Conservation (phyloP, 2,329 filamentous ascomycete species). For the Hawksworthiomyces lignivorus region DNA sequence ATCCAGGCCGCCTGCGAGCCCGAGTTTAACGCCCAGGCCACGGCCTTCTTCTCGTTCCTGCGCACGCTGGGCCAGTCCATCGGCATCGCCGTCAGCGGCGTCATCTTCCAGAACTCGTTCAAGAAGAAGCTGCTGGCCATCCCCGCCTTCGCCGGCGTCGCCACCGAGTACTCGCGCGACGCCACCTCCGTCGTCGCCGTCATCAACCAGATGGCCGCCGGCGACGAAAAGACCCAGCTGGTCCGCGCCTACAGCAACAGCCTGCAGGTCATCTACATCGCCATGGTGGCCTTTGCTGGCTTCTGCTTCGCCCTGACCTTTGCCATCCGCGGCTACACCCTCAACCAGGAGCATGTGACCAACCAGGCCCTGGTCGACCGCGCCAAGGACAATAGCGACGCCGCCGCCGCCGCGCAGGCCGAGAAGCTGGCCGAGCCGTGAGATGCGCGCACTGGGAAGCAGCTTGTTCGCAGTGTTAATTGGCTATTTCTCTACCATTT, state of each 20-base stretch:
- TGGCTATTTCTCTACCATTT: neutral
- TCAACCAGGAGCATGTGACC: constrained; percentile 39
- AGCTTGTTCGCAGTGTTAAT: neutral
- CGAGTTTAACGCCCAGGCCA: constrained; percentile 29
- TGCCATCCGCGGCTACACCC: constrained; percentile 40
- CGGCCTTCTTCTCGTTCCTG: constrained; percentile 33
- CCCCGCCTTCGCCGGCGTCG: constrained; percentile 14
- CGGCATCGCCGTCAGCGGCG: constrained; percentile 33
- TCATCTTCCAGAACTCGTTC: constrained; percentile 31
- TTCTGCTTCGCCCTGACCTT: constrained; percentile 43
- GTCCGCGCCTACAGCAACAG: constrained; percentile 40
- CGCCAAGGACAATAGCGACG: neutral
- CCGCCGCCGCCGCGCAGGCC: neutral
- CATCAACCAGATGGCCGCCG: constrained; percentile 39
- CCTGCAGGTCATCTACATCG: constrained; percentile 45
- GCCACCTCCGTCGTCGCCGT: constrained; percentile 46
- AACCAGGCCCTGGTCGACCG: constrained; percentile 37
- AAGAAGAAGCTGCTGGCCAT: constrained; percentile 10
- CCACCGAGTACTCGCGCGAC: constrained; percentile 43
- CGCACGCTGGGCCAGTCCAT: constrained; percentile 33
- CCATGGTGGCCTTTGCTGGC: constrained; percentile 42
- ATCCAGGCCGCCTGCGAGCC: constrained; percentile 29
- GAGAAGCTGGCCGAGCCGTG: constrained; percentile 7
- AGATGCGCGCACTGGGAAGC: too few species aligned
- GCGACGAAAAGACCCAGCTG: constrained; percentile 29